Evolutionary conservation across 257 asterid species (phyloP), one percentile per base, ranked within the genome.

Genomic region (Oldenlandia corymbosa): DNA sequence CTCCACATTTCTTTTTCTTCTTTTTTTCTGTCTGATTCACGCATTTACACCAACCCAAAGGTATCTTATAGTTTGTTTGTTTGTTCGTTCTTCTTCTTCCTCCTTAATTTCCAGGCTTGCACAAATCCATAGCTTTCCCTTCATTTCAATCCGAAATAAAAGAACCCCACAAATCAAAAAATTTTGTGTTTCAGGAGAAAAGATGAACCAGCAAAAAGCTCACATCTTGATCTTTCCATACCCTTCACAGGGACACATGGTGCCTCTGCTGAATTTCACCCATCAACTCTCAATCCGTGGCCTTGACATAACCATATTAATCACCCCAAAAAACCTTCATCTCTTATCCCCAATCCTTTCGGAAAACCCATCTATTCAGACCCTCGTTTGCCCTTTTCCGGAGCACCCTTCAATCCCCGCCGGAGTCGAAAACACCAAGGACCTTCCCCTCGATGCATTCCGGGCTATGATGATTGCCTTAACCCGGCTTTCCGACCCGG

Each of bases 201-300:
- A 34, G 39, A 70, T 76, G 78, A 24, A 55, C 8, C 71, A 61
- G 54, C 16, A 37, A 28, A 67, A 60, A 61, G 76, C 78, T 52
- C 97, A 90, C 68, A 65, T 85, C 65, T 80, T 90, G 67, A 73
- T 84, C 57, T 76, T 90, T 73, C 97, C 97, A 13, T 87, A 83
- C 60, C 96, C 97, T 14, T 96, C 95, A 14, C 97, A 87, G 68
- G 97, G 97, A 16, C 97, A 90, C 85, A 87, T 90, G 93, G 20
- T 82, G 21, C 84, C 96, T 7, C 80, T 87, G 64, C 73, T 90
- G 1, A 81, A 88, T 60, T 73, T 90, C 16, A 69, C 90, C 39
- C 82, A 78, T 76, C 95, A 76, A 28, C 84, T 90, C 28, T 79
- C 88, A 62, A 55, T 68, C 56, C 83, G 82, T n/a, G 85, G 77